phyloP scores from a whole-genome alignment of 2,329 filamentous ascomycete genomes.

The Fusarium lateritium region DNA sequence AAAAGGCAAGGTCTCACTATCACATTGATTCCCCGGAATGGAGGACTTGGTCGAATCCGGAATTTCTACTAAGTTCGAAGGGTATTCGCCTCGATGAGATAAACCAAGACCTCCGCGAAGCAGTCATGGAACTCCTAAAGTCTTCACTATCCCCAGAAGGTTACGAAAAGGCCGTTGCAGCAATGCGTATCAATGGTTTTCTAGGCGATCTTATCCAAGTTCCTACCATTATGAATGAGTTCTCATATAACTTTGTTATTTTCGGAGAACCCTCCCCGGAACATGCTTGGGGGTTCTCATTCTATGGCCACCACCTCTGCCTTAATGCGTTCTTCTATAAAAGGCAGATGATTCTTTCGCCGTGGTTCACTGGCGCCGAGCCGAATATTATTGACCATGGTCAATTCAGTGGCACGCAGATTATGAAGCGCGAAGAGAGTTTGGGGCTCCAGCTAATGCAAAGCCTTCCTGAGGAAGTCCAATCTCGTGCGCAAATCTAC shows the following conservation, averaged over 20 bases:
- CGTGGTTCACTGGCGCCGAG: slow-evolving; percentile 86
- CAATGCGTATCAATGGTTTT: slow-evolving; percentile 83
- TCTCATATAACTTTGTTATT: slow-evolving; percentile 81
- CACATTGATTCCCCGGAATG: slow-evolving; percentile 80
- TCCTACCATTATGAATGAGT: slow-evolving; percentile 77
- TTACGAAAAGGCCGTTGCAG: slow-evolving; percentile 76
- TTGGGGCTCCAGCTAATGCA: slow-evolving; percentile 79
- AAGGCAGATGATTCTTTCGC: slow-evolving; percentile 76
- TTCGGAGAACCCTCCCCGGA: slow-evolving; percentile 73
- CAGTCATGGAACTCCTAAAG: slow-evolving; percentile 33
- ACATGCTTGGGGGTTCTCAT: slow-evolving; percentile 78
- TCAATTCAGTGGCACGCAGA: slow-evolving; percentile 72
- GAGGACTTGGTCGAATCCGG: slow-evolving; percentile 79
- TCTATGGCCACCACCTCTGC: slow-evolving; percentile 86
- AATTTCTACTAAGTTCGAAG: slow-evolving; percentile 78
- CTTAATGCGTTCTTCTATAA: slow-evolving; percentile 78
- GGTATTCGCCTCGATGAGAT: slow-evolving; percentile 78
- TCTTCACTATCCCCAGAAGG: slow-evolving; percentile 77
- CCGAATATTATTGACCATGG: slow-evolving; percentile 81
- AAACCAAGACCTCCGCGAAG: slow-evolving; percentile 55
- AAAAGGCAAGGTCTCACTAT: slow-evolving; percentile 66
- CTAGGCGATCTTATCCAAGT: slow-evolving; percentile 76
- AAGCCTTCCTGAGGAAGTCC: slow-evolving; percentile 58
- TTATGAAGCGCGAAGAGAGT: slow-evolving; percentile 75
- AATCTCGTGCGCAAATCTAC: slow-evolving; percentile 69